These are phyloP conservation scores for Chrysopogon serrulatus DNA, from an alignment of 176 grass and related monocot genomes.

Conservation along the genomic window DNA sequence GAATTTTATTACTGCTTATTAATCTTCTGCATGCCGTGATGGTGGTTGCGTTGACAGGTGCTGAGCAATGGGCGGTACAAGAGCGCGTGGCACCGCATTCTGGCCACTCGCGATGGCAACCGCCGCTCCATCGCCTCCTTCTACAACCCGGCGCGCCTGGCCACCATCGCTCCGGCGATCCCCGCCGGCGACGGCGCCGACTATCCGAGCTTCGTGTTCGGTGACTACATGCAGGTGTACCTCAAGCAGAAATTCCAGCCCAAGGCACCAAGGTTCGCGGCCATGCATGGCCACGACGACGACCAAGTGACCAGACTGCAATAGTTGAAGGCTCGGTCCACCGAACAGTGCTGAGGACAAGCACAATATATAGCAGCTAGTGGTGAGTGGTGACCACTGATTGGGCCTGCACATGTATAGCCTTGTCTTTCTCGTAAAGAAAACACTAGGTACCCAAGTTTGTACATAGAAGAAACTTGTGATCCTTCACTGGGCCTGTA, in stretches of 20 bases:
- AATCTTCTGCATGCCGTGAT: background rate
- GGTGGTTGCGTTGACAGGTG: slow-evolving; percentile 20
- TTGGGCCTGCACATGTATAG: too few species aligned
- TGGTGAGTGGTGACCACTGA: too few species aligned
- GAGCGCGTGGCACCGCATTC: slow-evolving; percentile 88
- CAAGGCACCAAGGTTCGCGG: slow-evolving; percentile 63
- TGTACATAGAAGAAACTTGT: too few species aligned
- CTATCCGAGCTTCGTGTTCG: slow-evolving; percentile 69
- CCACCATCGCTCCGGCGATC: slow-evolving; percentile 44
- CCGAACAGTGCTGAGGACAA: too few species aligned
- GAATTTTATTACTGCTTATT: background rate
- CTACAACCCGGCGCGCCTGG: slow-evolving; percentile 69
- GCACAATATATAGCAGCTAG: too few species aligned
- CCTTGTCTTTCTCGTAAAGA: too few species aligned
- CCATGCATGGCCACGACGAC: background rate
- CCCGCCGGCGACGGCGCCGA: background rate
- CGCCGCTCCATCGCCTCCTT: slow-evolving; percentile 86
- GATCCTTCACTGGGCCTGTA: too few species aligned
- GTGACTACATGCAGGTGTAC: slow-evolving; percentile 93
- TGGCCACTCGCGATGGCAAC: slow-evolving; percentile 52
- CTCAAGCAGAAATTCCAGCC: slow-evolving; percentile 63
- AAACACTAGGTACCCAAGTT: too few species aligned
- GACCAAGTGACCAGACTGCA: background rate
- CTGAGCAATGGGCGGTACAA: slow-evolving; percentile 79
- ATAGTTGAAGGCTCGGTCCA: too few species aligned